Evolutionary conservation across 2,329 filamentous ascomycete genomes (phyloP).

Genomic region (Gnomoniopsis sp.): DNA sequence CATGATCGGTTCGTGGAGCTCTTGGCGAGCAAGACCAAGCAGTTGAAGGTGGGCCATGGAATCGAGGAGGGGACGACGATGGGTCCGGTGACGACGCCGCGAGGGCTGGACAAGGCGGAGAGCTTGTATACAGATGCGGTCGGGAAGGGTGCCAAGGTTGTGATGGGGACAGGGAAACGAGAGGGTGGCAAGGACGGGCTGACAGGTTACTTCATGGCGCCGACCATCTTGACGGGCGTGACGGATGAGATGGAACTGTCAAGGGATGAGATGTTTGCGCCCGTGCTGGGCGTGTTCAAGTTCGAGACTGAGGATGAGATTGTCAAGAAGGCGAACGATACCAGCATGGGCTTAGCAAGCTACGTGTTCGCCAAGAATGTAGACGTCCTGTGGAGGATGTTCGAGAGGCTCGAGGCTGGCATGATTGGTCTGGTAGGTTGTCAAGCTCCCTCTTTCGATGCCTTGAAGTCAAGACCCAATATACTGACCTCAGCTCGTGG

Average conservation of each 20-base stretch:
- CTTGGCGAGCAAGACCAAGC: constrained; percentile 29
- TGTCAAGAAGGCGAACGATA: constrained; percentile 30
- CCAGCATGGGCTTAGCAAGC: constrained; percentile 30
- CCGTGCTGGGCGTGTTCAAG: constrained; percentile 17
- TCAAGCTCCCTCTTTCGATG: no score
- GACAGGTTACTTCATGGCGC: constrained; percentile 67
- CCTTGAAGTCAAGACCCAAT: not conserved
- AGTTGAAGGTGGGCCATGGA: constrained; percentile 22
- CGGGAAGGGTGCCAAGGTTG: constrained; percentile 22
- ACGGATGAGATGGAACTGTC: constrained; percentile 22
- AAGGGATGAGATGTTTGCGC: constrained; percentile 22
- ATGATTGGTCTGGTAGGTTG: constrained; percentile 53
- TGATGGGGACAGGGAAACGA: constrained; percentile 46
- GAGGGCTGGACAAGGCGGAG: constrained; percentile 32
- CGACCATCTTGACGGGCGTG: constrained; percentile 62
- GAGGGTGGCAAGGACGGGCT: constrained; percentile 40
- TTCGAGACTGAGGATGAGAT: constrained; percentile 32
- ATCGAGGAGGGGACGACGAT: constrained; percentile 28
- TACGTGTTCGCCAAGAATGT: constrained; percentile 28
- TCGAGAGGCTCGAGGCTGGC: constrained; percentile 55
- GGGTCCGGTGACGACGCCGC: constrained; percentile 33
- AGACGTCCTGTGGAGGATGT: constrained; percentile 36
- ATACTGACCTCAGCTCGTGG: not conserved
- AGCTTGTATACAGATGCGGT: constrained; percentile 20
- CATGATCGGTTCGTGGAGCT: constrained; percentile 58